Evolutionary conservation across 1,139 yeast genomes (phyloP), one percentile per base, ranked within the genome.

Genomic region (Debaryomyces subglobosus): DNA sequence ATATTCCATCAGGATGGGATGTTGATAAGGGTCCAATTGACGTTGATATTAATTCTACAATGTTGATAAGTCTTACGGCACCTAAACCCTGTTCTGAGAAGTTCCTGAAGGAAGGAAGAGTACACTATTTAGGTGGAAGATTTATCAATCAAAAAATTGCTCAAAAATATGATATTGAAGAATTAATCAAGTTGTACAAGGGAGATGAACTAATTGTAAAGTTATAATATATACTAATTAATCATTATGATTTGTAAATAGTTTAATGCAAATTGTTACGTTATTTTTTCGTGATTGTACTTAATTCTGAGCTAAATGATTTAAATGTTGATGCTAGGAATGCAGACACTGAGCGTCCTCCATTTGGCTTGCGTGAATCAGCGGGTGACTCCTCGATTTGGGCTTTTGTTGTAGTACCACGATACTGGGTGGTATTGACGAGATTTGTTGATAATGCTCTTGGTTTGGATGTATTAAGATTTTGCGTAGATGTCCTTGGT

Each of bases 1-100:
- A 94, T 63, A 84, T 92, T 37, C 99, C 99, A 0, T 87, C 96
- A 0, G 96, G 97, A 0, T 94, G 99, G 99, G 95, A 91, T 62
- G 98, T 94, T 5, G 96, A 94, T 61, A 62, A 77, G 4, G 99
- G 99, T 0, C 96, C 96, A 0, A 59, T 64, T 0, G 70, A 65
- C 3, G 63, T 66, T 0, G 78, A 76, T 25, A 77, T 79, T 4
- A 65, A 65, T 8, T 96, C 99, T 0, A 68, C 78, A 5, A 82
- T 84, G 57, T 72, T 94, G 48, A 83, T 94, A 7, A 88, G 96
- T 45, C 71, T 94, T 48, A 92, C 98, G 0, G 97, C 97, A 0
- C 99, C 99, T 4, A 94, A 94, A 62, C 96, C 96, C 0, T 91
- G 96, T 48, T 83, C 96, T 4, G 60, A 63, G 41, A 70, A 67